Base-by-base conservation (phyloP, 2,329 filamentous ascomycete genomes). In the Colletotrichum sojae region DNA sequence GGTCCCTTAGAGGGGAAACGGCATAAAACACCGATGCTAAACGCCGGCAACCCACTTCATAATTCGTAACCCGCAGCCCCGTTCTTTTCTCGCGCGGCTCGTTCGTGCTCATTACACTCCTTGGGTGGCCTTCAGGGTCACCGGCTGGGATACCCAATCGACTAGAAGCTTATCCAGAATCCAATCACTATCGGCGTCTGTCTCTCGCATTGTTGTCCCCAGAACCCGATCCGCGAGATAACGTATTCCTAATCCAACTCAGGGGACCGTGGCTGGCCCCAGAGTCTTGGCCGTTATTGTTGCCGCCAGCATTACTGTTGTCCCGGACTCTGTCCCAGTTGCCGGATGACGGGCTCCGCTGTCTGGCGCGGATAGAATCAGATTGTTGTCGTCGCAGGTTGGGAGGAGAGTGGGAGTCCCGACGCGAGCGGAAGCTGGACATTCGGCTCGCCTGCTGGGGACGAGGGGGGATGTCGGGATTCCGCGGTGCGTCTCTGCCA, bases 221-320 rank as follows among this genome's bases (percentile, higher is more conserved):
- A 4, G 69, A 71, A 4, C 69, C 66, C 5, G 61, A 58, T 22
- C 72, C 69, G 5, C 77, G 72, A 1, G 73, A 64, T 40, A 85
- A 83, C 46, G 78, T 79, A 51, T 81, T 81, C 54, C 84, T 80
- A 20, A 86, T 72, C 84, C 84, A 86, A 66, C 78, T 76, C 1
- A 85, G 71, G 39, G 83, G 79, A 3, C 82, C 79, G 46, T 76
- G 73, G 4, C 77, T 76, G n/a, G 78, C 76, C n/a, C 77, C 75
- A 18, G 78, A 74, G 4, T 77, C 76, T 39, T 78, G 77, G 15
- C 77, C 75, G 9, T 66, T 69, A 12, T 61, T 73, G 20, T 77
- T 75, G 10, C 65, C 69, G 31, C 31, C 8, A 9, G 10, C 5
- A 9, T 10, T 36, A 6, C 10, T 36, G 10, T 63, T 73, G 20